A percentile compares a stretch with the other conserved stretches of the same genome.
These are phyloP conservation scores for Leccinum disarticulatum DNA, from an alignment of 768 basidiomycete species.

Conservation along the genomic window DNA sequence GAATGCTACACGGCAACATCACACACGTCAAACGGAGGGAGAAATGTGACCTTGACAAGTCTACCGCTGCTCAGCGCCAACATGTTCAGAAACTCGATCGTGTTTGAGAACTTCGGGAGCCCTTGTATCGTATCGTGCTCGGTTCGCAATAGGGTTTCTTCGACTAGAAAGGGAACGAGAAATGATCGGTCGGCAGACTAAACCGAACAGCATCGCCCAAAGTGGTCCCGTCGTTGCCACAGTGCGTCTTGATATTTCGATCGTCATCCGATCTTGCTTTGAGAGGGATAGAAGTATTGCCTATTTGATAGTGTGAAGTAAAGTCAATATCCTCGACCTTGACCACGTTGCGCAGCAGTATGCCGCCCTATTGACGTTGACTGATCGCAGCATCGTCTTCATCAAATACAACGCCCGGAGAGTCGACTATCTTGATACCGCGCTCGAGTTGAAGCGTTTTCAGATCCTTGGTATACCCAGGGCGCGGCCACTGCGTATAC, in stretches of 20 bases:
- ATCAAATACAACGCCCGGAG: no score
- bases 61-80: slow-evolving; percentile 80
- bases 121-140: slow-evolving; percentile 65
- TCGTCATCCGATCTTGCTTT: slow-evolving; percentile 69
- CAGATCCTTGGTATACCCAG: slow-evolving; percentile 92
- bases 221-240: no score
- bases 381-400: no score
- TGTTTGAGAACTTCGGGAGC: slow-evolving; percentile 69
- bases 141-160: slow-evolving; percentile 79
- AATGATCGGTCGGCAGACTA: background rate
- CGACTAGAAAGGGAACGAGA: slow-evolving; percentile 50
- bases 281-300: no score
- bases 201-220: no score
- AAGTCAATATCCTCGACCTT: slow-evolving; percentile 89
- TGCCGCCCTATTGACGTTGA: slow-evolving; percentile 39
- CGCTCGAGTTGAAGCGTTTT: slow-evolving; percentile 93
- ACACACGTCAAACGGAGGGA: background rate
- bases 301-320: no score
- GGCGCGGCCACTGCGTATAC: slow-evolving; percentile 92
- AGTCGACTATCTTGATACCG: slow-evolving; percentile 64
- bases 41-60: slow-evolving; percentile 65
- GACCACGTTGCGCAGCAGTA: slow-evolving; percentile 84
- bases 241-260: no score
- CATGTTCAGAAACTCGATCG: slow-evolving; percentile 88
- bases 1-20: background rate